Percentiles rank a stretch among this genome's conserved stretches.
Evolutionary conservation across 345 rosid genomes (phyloP).

Genomic region (Boechera retrofracta): DNA sequence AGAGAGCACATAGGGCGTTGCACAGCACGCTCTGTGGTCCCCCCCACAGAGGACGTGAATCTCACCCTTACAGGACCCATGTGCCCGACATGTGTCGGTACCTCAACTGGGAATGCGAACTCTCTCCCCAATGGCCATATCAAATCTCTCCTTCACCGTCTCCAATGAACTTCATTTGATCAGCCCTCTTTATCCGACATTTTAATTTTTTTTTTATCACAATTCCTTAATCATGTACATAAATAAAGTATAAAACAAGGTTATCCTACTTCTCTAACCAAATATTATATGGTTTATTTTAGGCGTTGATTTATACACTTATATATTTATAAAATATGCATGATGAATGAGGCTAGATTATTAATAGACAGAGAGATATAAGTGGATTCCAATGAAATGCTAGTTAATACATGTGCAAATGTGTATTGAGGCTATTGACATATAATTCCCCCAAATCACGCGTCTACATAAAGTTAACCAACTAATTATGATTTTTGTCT

Average conservation of each 20-base stretch:
- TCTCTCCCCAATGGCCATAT: conserved; percentile 30
- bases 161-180: conserved; percentile 38
- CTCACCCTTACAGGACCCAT: conserved; percentile 18
- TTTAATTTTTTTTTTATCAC: conserved; percentile 34
- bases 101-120: conserved; percentile 35
- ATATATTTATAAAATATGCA: neutral
- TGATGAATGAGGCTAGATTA: neutral
- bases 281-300: neutral
- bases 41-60: conserved; percentile 27
- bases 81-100: conserved; percentile 46
- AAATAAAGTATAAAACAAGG: neutral
- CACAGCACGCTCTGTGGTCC: conserved; percentile 58
- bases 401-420: conserved; percentile 28
- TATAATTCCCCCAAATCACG: conserved; percentile 41
- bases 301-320: neutral
- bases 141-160: conserved; percentile 15
- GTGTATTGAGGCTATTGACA: conserved; percentile 30
- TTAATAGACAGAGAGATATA: conserved; percentile 14
- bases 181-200: conserved; percentile 39
- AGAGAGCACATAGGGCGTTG: conserved; percentile 31
- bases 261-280: neutral
- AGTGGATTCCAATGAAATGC: conserved; percentile 29
- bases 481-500: conserved; percentile 9
- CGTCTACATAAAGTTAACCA: conserved; percentile 30
- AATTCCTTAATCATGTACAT: neutral